A percentile compares a stretch with the other conserved stretches of the same genome.
phyloP scores from a whole-genome alignment of 108 stramenopile genomes.

The Cyclotella cryptica region DNA sequence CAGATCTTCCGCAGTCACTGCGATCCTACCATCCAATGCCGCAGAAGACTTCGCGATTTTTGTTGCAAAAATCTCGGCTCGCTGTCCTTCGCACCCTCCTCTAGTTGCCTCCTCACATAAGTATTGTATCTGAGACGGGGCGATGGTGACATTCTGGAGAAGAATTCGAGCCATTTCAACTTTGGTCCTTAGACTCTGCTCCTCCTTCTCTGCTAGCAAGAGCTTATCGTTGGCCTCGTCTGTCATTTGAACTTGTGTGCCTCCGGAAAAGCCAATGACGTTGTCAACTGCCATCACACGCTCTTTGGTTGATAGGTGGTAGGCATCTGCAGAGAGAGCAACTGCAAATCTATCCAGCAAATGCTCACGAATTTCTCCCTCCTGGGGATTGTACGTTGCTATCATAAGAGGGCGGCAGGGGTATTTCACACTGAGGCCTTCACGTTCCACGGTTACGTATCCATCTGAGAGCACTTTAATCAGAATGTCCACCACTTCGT shows the following conservation, averaged over 20 bases:
- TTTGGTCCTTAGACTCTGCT: slow-evolving; percentile 60
- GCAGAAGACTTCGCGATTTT: slow-evolving; percentile 73
- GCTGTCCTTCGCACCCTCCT: slow-evolving; percentile 72
- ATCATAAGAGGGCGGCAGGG: slow-evolving; percentile 72
- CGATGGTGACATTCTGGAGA: slow-evolving; percentile 47
- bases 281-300: slow-evolving; percentile 60
- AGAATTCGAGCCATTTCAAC: slow-evolving; percentile 66
- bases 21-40: slow-evolving; percentile 63
- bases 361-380: slow-evolving; percentile 76
- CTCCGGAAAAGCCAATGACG: slow-evolving; percentile 55
- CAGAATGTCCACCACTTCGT: slow-evolving; percentile 65
- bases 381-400: slow-evolving; percentile 83
- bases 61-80: slow-evolving; percentile 80
- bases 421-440: slow-evolving; percentile 72
- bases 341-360: slow-evolving; percentile 77
- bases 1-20: slow-evolving; percentile 53
- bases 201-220: slow-evolving; percentile 43
- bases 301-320: slow-evolving; percentile 55
- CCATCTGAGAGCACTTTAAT: slow-evolving; percentile 67
- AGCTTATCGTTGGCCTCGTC: slow-evolving; percentile 28
- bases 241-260: slow-evolving; percentile 22
- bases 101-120: slow-evolving; percentile 79
- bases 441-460: slow-evolving; percentile 62
- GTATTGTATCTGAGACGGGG: slow-evolving; percentile 60
- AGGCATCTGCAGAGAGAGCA: slow-evolving; percentile 61